A percentile compares a stretch with the other conserved stretches of the same genome.
These are phyloP conservation scores for Penicillium longicatenatum DNA, from an alignment of 495 filamentous ascomycete genomes.

Conservation along the genomic window DNA sequence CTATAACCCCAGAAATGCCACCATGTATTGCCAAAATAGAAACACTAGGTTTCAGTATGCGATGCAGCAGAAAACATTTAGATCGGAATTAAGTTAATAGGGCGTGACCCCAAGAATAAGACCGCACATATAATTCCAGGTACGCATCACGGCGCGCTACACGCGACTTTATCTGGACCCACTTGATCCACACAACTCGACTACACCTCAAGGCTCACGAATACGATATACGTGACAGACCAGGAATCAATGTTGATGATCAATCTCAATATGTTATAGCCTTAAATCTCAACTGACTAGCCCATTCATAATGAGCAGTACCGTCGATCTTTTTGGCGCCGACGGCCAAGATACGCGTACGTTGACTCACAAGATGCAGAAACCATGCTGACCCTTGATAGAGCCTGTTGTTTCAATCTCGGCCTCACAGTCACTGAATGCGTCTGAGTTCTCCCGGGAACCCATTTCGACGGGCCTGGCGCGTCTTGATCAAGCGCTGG, in stretches of 20 bases:
- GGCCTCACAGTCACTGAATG: slow-evolving; percentile 78
- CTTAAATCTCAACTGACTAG: neutral
- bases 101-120: neutral
- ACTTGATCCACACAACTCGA: slow-evolving; percentile 6
- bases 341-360: slow-evolving; percentile 34
- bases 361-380: slow-evolving; percentile 2
- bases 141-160: neutral
- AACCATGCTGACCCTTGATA: slow-evolving; percentile 12
- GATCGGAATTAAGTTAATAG: neutral
- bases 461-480: slow-evolving; percentile 68
- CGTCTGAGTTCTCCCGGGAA: slow-evolving; percentile 50
- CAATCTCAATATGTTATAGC: neutral
- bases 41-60: neutral
- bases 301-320: slow-evolving; percentile 26
- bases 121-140: neutral
- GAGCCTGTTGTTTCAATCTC: slow-evolving; percentile 80
- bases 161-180: neutral
- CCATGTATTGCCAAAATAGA: neutral
- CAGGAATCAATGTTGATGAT: neutral
- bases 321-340: slow-evolving; percentile 34
- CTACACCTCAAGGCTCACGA: too few species aligned
- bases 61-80: neutral
- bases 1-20: too few species aligned
- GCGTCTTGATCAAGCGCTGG: slow-evolving; percentile 59
- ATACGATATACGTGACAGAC: neutral